Percentiles rank a stretch among this genome's conserved stretches.
These are phyloP conservation scores for Ophiocordyceps sinensis DNA, from an alignment of 2,329 filamentous ascomycete genomes.

Conservation along the genomic window DNA sequence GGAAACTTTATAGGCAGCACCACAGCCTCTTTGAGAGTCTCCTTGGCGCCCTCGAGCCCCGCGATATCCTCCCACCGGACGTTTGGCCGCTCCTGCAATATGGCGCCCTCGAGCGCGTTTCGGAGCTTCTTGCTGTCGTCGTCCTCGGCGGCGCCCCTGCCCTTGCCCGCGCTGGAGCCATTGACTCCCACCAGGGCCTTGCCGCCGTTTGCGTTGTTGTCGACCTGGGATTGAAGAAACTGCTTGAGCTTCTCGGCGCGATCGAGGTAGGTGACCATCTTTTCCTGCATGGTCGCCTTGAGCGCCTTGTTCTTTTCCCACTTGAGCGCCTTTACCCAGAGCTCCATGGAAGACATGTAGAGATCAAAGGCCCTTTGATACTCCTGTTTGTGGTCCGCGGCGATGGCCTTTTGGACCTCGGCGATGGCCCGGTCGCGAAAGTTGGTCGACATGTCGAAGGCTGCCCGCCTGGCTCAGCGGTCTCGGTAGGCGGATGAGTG, in stretches of 20 bases:
- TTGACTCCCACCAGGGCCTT: slow-evolving; percentile 53
- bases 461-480: not conserved
- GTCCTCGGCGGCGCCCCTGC: slow-evolving; percentile 56
- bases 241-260: slow-evolving; percentile 95
- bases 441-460: slow-evolving; percentile 68
- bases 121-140: slow-evolving; percentile 92
- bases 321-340: slow-evolving; percentile 97
- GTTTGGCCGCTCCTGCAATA: slow-evolving; percentile 89
- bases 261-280: slow-evolving; percentile 96
- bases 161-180: slow-evolving; percentile 48
- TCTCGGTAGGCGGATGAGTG: not conserved
- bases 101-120: slow-evolving; percentile 79
- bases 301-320: slow-evolving; percentile 98
- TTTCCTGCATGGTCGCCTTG: slow-evolving; percentile 93
- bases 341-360: slow-evolving; percentile 90
- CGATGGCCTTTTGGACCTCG: slow-evolving; percentile 93
- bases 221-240: slow-evolving; percentile 64
- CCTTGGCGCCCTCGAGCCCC: slow-evolving; percentile 84
- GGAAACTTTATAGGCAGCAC: slow-evolving; percentile 97
- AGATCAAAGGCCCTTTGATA: slow-evolving; percentile 95
- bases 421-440: slow-evolving; percentile 95
- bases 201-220: slow-evolving; percentile 53
- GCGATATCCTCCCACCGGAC: slow-evolving; percentile 98
- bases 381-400: slow-evolving; percentile 85
- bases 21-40: slow-evolving; percentile 94